Evolutionary conservation across 805 yeast species (phyloP).

Genomic region (Diddensiella caesifluorescens): DNA sequence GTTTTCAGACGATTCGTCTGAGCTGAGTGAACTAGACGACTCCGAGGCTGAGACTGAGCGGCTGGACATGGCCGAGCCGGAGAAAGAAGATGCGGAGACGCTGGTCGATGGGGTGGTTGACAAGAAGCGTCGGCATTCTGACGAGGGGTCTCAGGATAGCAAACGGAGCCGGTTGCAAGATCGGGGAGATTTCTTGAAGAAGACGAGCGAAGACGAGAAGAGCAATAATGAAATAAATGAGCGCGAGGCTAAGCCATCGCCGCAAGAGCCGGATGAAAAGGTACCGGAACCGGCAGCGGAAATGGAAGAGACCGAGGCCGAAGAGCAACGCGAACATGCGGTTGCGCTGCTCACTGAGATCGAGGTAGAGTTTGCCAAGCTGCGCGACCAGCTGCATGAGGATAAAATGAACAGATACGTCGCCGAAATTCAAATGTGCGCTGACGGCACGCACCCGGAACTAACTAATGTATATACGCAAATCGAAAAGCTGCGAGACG

Average conservation of each 20-base stretch:
- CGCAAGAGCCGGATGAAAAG: neutral
- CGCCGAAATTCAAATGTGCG: conserved; percentile 80
- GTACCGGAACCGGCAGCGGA: neutral
- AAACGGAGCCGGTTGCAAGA: neutral
- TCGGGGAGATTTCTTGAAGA: neutral
- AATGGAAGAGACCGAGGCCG: conserved; percentile 21
- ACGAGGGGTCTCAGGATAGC: neutral
- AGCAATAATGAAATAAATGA: neutral
- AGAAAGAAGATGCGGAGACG: conserved; percentile 10
- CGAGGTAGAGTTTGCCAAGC: conserved; percentile 78
- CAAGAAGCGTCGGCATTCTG: conserved; percentile 2
- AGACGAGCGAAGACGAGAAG: neutral
- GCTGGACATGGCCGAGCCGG: conserved; percentile 52
- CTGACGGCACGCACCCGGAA: conserved; percentile 89
- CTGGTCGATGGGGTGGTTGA: conserved; percentile 5
- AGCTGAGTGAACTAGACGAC: conserved; percentile 39
- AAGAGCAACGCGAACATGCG: conserved; percentile 51
- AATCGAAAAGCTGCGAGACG: conserved; percentile 69
- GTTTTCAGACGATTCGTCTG: conserved; percentile 34
- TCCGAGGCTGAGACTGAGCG: conserved; percentile 92
- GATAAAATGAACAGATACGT: conserved; percentile 74
- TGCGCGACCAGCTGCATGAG: conserved; percentile 78
- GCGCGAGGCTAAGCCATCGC: neutral
- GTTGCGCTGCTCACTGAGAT: conserved; percentile 69
- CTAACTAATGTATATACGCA: conserved; percentile 63